These are phyloP conservation scores for Neoboletus brunneissimus DNA, from an alignment of 768 basidiomycete species.

Conservation along the genomic window DNA sequence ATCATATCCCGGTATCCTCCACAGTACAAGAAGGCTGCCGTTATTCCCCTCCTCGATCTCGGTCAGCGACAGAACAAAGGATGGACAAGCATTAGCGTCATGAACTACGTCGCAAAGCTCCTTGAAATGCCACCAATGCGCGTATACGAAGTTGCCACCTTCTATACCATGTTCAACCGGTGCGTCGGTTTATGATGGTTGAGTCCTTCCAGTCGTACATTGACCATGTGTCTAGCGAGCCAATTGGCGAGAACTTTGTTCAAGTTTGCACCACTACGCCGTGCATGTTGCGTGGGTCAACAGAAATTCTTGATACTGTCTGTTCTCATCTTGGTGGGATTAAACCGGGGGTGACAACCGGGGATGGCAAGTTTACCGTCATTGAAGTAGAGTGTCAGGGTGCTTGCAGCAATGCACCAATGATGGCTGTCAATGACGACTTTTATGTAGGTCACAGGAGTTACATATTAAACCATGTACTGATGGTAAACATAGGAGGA, in stretches of 20 bases:
- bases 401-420: conserved; percentile 96
- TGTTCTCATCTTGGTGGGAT: conserved; percentile 80
- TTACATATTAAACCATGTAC: not conserved
- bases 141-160: conserved; percentile 98
- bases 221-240: conserved; percentile 56
- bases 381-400: conserved; percentile 99
- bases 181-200: conserved; percentile 33
- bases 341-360: conserved; percentile 88
- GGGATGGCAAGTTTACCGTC: conserved; percentile 94
- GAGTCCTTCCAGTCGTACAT: not conserved
- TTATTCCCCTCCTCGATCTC: conserved; percentile 94
- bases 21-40: conserved; percentile 98
- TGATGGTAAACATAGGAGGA: conserved; percentile 60
- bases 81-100: conserved; percentile 97
- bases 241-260: conserved; percentile 90
- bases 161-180: conserved; percentile 99
- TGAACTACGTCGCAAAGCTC: conserved; percentile 96
- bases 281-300: conserved; percentile 93
- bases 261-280: conserved; percentile 99
- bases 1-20: conserved; percentile 93
- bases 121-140: conserved; percentile 97
- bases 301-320: conserved; percentile 83
- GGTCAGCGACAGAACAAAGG: conserved; percentile 97
- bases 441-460: conserved; percentile 70
- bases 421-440: conserved; percentile 95